These are phyloP conservation scores for Euphorbia lathyris DNA, from an alignment of 345 rosid species.

Conservation along the genomic window DNA sequence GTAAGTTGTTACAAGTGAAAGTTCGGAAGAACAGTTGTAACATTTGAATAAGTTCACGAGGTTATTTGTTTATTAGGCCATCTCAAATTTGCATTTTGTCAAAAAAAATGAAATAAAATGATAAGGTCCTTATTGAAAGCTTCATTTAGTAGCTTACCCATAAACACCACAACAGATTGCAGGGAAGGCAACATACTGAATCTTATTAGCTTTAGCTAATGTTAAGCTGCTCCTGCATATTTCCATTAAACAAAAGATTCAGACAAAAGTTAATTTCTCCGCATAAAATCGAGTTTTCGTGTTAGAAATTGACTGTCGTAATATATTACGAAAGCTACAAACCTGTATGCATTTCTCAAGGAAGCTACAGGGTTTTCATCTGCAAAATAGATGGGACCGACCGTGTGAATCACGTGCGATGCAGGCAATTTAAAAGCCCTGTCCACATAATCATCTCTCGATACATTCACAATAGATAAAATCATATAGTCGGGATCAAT, in stretches of 20 bases:
- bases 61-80: too few relatives aligned
- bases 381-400: slow-evolving; percentile 66
- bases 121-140: too few relatives aligned
- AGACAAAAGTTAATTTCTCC: too few relatives aligned
- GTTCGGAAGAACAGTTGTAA: too few relatives aligned
- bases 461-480: background rate
- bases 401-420: slow-evolving; percentile 73
- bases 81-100: too few relatives aligned
- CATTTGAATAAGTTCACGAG: too few relatives aligned
- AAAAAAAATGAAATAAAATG: too few relatives aligned
- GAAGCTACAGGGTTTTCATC: slow-evolving; percentile 50
- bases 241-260: background rate
- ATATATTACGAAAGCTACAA: slow-evolving; percentile 1
- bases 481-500: too few relatives aligned
- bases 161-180: slow-evolving; percentile 79
- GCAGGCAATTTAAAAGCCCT: slow-evolving; percentile 80
- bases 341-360: slow-evolving; percentile 65
- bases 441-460: slow-evolving; percentile 1
- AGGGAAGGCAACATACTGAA: slow-evolving; percentile 74
- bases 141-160: slow-evolving; percentile 48
- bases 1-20: too few relatives aligned
- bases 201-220: slow-evolving; percentile 65
- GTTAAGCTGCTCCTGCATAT: slow-evolving; percentile 58
- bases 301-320: too few relatives aligned
- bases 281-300: too few relatives aligned